Evolutionary conservation across 352 stramenopile genomes (phyloP).

Genomic region (Pythium phragmitis): DNA sequence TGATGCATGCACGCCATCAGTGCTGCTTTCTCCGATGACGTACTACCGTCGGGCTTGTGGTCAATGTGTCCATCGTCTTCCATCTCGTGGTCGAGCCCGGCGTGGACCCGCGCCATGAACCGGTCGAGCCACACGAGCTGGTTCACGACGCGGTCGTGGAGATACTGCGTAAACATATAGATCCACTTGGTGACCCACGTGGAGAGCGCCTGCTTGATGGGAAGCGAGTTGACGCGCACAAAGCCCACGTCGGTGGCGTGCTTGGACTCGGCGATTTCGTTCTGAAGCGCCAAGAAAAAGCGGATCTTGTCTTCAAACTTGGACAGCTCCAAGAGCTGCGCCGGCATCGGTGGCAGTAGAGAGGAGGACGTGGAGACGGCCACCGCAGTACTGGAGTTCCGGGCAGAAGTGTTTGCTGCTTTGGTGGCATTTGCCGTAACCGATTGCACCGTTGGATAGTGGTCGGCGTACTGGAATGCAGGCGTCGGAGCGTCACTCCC

Average conservation of each 20-base stretch:
- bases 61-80: slow-evolving; percentile 33
- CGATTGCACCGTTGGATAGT: slow-evolving; percentile 17
- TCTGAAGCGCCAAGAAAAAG: slow-evolving; percentile 84
- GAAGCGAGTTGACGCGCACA: slow-evolving; percentile 90
- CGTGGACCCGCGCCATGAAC: slow-evolving; percentile 81
- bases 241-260: slow-evolving; percentile 88
- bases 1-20: slow-evolving; percentile 90
- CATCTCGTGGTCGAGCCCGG: slow-evolving; percentile 61
- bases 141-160: slow-evolving; percentile 88
- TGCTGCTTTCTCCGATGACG: slow-evolving; percentile 38
- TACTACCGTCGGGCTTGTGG: slow-evolving; percentile 35
- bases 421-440: slow-evolving; percentile 4
- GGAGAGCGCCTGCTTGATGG: slow-evolving; percentile 93
- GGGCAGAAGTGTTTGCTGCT: too few species aligned
- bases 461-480: slow-evolving; percentile 27
- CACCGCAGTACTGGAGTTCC: neutral
- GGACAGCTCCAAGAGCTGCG: slow-evolving; percentile 70
- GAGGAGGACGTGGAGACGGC: slow-evolving; percentile 11
- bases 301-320: slow-evolving; percentile 92
- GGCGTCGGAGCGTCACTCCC: slow-evolving; percentile 3
- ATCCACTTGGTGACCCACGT: slow-evolving; percentile 96
- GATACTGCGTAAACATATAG: slow-evolving; percentile 92
- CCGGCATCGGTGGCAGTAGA: slow-evolving; percentile 52
- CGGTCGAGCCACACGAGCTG: slow-evolving; percentile 83
- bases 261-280: slow-evolving; percentile 89